A percentile compares a stretch with the other conserved stretches of the same genome.
phyloP scores from a whole-genome alignment of 129 eudicot species.

The Escallonia rubra region DNA sequence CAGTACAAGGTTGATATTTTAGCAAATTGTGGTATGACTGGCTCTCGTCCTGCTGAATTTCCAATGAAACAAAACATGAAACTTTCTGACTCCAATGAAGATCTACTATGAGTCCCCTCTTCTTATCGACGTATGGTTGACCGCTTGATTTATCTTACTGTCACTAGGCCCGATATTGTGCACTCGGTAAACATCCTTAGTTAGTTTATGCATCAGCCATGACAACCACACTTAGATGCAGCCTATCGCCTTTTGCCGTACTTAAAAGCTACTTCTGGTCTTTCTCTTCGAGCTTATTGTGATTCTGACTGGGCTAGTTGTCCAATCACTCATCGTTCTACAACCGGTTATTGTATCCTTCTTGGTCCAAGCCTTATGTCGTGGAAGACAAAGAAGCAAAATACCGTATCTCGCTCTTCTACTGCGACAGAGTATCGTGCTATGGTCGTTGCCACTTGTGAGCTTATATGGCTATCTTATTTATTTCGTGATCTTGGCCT shows the following conservation, averaged over 20 bases:
- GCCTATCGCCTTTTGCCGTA: neutral
- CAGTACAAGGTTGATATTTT: constrained; percentile 4
- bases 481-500: neutral
- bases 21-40: neutral
- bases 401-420: neutral
- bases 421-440: neutral
- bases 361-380: neutral
- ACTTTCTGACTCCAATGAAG: neutral
- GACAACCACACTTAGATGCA: neutral
- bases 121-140: neutral
- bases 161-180: neutral
- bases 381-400: neutral
- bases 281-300: neutral
- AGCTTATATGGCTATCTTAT: neutral
- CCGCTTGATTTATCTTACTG: neutral
- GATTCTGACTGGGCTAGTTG: neutral
- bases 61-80: neutral
- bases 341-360: neutral
- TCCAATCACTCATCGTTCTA: neutral
- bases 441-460: neutral
- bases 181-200: neutral
- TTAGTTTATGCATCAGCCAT: neutral
- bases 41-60: neutral
- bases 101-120: neutral
- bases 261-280: neutral